Evolutionary conservation across 73 alveolate genomes (phyloP), one percentile per base, ranked within the genome.

Genomic region (Blepharisma japonicum): DNA sequence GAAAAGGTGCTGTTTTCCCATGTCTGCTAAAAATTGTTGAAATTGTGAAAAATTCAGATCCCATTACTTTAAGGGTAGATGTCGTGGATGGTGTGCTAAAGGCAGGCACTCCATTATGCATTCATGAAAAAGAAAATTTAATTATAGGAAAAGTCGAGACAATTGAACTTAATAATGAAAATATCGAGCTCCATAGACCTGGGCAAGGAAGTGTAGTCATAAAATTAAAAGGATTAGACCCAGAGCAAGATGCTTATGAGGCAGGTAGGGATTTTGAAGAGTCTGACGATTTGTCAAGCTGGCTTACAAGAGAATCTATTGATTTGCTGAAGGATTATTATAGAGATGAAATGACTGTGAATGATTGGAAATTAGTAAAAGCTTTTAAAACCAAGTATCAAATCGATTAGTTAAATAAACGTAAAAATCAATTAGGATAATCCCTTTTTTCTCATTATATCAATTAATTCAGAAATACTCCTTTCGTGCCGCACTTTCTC

Each of bases 1-100:
- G 97, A 66, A 79, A 81, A 61, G 96, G 90, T 82, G 99, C 98
- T 21, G 96, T 95, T 20, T 97, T 95, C 96, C 99, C 99, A 18
- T 97, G 98, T 53, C 50, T 85, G 50, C 80, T 95, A 5, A 94
- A 91, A 84, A 94, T 93, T 1, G 97, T 94, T 38, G 55, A 87
- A 90, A 77, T 94, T 83, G 86, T 88, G 71, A 84, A 91, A 79
- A 87, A 81, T 56, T 88, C 82, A 68, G 88, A 86, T 71, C 98
- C 98, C 18, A 76, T 94, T 25, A 77, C 91, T 45, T 56, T 94
- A 6, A 97, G 97, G 32, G 93, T 94, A 7, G 80, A 70, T 83
- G 98, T 94, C 48, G 87, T 89, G 45, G 97, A 90, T 53, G 98
- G 99, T 68, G 83, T 93, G 56, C 82, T 95, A 38, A 94, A 95